Evolutionary conservation across 306 rosid genomes (phyloP), one percentile per base, ranked within the genome.

Genomic region (Castanea mollissima): DNA sequence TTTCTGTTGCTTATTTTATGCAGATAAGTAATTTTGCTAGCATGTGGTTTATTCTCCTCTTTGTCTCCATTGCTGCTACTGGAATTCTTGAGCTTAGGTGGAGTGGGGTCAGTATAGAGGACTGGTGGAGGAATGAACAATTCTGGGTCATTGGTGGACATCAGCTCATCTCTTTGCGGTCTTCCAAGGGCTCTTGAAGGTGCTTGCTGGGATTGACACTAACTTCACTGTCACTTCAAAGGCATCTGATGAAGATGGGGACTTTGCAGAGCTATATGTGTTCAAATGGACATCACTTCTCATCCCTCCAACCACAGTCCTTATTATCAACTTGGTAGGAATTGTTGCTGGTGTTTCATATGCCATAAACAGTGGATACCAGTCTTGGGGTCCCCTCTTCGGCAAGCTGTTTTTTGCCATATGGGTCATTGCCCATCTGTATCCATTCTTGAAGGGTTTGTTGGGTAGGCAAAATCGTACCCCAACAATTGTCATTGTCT

Each of bases 121-220:
- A 96, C 82, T 96, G 99, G 99, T 96, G 99, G 99, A 93, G 99
- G 78, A 96, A 96, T 6, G 99, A 96, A 78, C 99, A 93, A 81
- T 96, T 96, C 76, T 96, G 99, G 99, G 98, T 96, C 76, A 93
- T 96, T 12, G 99, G 99, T 63, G 99, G 99, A 96, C 99, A 54
- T 96, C 99, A 0, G 99, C 98, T 11, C 99, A 93, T 93, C 94
- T 95, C 29, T 93, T 93, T 13, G 99, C 99, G 0, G 99, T 95
- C 82, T 92, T 95, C 87, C 99, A 96, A 89, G 98, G 99, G 63
- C 92, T 93, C 74, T 86, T 93, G 6, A 93, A 93, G 84, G 98
- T 93, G 78, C 98, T 93, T 77, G 98, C 97, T 6, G 98, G 98
- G 67, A 93, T 93, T 18, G 97, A 93, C 57, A 93, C 98, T 64